Percentiles rank a stretch among this genome's conserved stretches.
Conservation (phyloP, 768 basidiomycete species). For the Cystofilobasidium macerans region DNA sequence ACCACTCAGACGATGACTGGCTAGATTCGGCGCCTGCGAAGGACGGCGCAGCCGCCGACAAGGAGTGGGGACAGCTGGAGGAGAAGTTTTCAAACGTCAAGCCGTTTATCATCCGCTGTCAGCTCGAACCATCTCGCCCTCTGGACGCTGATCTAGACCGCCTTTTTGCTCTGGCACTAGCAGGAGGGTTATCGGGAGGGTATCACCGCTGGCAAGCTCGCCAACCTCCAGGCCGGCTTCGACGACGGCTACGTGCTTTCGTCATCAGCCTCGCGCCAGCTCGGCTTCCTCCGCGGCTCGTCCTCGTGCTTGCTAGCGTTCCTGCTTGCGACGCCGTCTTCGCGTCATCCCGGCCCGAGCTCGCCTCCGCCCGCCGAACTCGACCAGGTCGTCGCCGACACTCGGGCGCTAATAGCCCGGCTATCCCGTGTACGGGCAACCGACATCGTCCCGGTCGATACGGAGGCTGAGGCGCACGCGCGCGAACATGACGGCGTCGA, state of each 20-base stretch:
- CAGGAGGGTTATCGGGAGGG: slow-evolving; percentile 95
- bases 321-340: slow-evolving; percentile 26
- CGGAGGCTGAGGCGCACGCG: slow-evolving; percentile 68
- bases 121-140: background rate
- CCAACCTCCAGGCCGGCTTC: slow-evolving; percentile 77
- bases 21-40: background rate
- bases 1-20: slow-evolving; percentile 17
- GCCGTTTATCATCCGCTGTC: background rate
- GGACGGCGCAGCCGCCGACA: background rate
- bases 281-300: slow-evolving; percentile 67
- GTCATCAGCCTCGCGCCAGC: slow-evolving; percentile 63
- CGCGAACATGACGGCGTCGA: slow-evolving; percentile 34
- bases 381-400: slow-evolving; percentile 37
- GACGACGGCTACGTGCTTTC: slow-evolving; percentile 66
- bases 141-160: background rate
- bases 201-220: slow-evolving; percentile 81
- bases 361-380: background rate
- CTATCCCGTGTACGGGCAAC: slow-evolving; percentile 55
- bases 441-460: slow-evolving; percentile 63
- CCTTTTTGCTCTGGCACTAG: background rate
- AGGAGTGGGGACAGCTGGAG: slow-evolving; percentile 15
- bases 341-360: background rate
- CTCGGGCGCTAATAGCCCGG: slow-evolving; percentile 47
- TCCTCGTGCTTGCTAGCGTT: slow-evolving; percentile 52
- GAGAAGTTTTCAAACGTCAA: slow-evolving; percentile 23